phyloP scores from a whole-genome alignment of 2,329 filamentous ascomycete species.

The Xylariaceae sp. region DNA sequence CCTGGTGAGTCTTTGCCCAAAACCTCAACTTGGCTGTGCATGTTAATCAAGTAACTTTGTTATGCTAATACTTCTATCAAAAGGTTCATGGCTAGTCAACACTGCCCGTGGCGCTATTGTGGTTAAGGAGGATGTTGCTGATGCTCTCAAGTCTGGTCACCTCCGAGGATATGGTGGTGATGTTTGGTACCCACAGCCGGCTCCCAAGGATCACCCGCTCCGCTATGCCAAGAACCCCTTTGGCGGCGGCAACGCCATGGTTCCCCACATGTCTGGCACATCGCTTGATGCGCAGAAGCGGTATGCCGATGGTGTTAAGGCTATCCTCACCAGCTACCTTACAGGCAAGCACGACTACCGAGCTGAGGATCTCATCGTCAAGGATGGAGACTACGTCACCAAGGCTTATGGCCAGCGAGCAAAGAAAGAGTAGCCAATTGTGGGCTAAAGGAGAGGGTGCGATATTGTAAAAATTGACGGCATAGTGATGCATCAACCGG shows the following conservation, averaged over 20 bases:
- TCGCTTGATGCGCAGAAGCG: slow-evolving; percentile 97
- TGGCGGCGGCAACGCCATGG: slow-evolving; percentile 97
- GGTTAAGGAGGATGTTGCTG: slow-evolving; percentile 98
- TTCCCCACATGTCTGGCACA: slow-evolving; percentile 97
- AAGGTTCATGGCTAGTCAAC: slow-evolving; percentile 94
- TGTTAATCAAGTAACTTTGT: not conserved
- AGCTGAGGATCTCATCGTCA: slow-evolving; percentile 85
- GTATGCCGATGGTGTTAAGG: slow-evolving; percentile 83
- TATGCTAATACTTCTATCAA: slow-evolving; percentile 6
- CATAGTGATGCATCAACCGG: not conserved
- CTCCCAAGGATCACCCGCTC: slow-evolving; percentile 86
- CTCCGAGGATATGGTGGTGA: slow-evolving; percentile 85
- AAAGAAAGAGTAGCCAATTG: slow-evolving; percentile 35
- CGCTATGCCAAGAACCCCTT: slow-evolving; percentile 91
- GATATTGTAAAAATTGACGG: slow-evolving; percentile 1
- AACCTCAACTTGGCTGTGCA: not conserved
- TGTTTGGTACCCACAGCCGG: slow-evolving; percentile 97
- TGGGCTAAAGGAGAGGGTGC: not conserved
- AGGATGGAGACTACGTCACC: slow-evolving; percentile 88
- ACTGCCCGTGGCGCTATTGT: slow-evolving; percentile 98
- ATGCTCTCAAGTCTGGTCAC: slow-evolving; percentile 85
- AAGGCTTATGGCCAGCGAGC: slow-evolving; percentile 81
- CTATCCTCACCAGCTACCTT: slow-evolving; percentile 89
- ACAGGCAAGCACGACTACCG: slow-evolving; percentile 82
- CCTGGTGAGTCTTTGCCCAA: slow-evolving; percentile 53